A percentile compares a stretch with the other conserved stretches of the same genome.
Conservation (phyloP, 345 rosid species). For the Rhodamnia rubescens region DNA sequence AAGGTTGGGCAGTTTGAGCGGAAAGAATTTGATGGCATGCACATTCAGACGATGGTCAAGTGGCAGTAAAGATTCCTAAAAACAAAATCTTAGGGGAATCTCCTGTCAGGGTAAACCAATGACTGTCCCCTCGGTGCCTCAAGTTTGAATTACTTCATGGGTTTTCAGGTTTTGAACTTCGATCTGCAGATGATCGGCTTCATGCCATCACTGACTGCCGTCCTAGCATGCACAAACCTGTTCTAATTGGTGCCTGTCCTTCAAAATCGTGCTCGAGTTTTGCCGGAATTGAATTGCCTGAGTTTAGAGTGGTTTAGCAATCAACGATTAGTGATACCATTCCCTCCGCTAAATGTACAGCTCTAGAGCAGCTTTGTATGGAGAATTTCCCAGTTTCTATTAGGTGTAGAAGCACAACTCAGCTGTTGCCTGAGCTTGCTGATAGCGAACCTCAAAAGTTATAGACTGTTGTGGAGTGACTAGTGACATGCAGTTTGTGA, state of each 20-base stretch:
- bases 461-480: not conserved
- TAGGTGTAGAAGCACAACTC: not conserved
- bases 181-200: not conserved
- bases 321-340: not conserved
- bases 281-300: not conserved
- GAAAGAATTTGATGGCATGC: constrained; percentile 72
- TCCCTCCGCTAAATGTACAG: not conserved
- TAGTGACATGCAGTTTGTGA: not conserved
- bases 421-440: not conserved
- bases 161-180: not conserved
- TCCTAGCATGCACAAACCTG: not conserved
- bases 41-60: constrained; percentile 54
- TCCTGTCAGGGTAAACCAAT: not conserved
- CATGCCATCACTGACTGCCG: not conserved
- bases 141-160: not conserved
- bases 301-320: not conserved
- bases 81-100: not conserved
- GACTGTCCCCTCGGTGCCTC: not conserved
- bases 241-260: not conserved
- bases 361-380: not conserved
- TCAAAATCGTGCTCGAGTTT: not conserved
- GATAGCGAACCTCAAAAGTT: not conserved
- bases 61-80: constrained; percentile 32
- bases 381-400: not conserved
- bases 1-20: constrained; percentile 46